Base-by-base conservation (phyloP, 331 rosid species). In the Quercus tomentella region DNA sequence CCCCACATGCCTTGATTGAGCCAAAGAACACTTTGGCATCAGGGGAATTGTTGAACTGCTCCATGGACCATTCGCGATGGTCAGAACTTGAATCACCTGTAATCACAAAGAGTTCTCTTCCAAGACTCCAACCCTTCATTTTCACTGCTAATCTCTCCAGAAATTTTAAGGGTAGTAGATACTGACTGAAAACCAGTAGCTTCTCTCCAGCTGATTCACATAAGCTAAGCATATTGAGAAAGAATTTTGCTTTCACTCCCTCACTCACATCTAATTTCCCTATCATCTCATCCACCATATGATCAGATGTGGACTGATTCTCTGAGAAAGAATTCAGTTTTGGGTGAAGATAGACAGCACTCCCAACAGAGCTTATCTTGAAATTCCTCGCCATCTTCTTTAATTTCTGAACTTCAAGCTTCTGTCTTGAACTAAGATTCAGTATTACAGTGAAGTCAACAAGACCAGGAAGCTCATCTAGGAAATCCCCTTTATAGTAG, bases 1-100 rank as follows among this genome's bases (percentile, higher is more conserved):
- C 98, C 37, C 99, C 97, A 49, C 99, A 96, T 7, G 99, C 99
- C 87, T 96, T 96, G 70, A 93, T 96, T 1, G 97, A 96, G 78
- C 99, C 99, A 82, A 96, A 93, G 84, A 96, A 91, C 31, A 96
- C 87, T 85, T 78, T 89, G 2, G 99, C 97, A 65, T 83, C 84
- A 8, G 93, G 81, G 1, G 97, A 88, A 62, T 82, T 90, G 80
- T 95, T 95, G 63, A 95, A 93, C 18, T 62, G 90, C 18, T 95
- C 92, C 99, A 93, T 91, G 12, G 97, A 80, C 87, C 76, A 88
- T 72, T 93, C 98, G 30, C 99, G 82, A 0, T 93, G 89, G 72
- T 95, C 96, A 25, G 93, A 12, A 35, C 78, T 88, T 11, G 99
- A 86, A 26, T 95, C 96, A 21, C 99, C 99, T 25, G 99, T 82